A percentile compares a stretch with the other conserved stretches of the same genome.
These are phyloP conservation scores for Amanita muscaria DNA, from an alignment of 768 basidiomycete species.

Conservation along the genomic window DNA sequence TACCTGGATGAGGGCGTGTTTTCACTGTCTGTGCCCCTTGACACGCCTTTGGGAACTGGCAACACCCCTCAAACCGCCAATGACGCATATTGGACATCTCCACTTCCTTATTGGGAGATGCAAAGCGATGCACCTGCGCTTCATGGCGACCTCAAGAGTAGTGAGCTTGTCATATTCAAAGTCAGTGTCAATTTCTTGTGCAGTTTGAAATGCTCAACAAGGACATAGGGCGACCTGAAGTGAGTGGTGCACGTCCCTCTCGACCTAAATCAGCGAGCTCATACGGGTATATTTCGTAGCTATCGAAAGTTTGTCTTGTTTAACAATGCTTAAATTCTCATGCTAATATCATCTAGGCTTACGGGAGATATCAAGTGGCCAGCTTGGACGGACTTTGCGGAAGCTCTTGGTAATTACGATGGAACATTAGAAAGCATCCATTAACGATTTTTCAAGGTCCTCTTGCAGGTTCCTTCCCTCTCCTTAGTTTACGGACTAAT, in stretches of 20 bases:
- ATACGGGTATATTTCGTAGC: no score
- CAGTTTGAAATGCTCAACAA: no score
- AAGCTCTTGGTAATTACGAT: constrained; percentile 53
- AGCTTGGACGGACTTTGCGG: constrained; percentile 61
- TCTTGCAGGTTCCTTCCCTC: constrained; percentile 66
- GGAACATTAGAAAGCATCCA: no score
- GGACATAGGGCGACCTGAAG: constrained; percentile 87
- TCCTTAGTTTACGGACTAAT: constrained; percentile 84
- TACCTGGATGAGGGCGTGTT: constrained; percentile 71
- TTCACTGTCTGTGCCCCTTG: constrained; percentile 55
- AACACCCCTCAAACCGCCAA: constrained; percentile 15
- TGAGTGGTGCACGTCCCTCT: no score
- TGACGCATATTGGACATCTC: constrained; percentile 64
- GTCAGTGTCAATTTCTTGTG: constrained; percentile 26
- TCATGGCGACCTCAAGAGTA: constrained; percentile 39
- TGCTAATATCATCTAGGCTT: constrained; percentile 41
- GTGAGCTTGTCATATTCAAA: constrained; percentile 81
- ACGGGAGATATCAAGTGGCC: constrained; percentile 89
- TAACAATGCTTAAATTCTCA: neutral
- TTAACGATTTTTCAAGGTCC: constrained; percentile 41
- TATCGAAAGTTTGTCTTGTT: constrained; percentile 67
- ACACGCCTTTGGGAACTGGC: constrained; percentile 45
- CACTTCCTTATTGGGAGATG: constrained; percentile 74
- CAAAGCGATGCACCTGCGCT: constrained; percentile 39
- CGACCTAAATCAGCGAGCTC: no score